These are phyloP conservation scores for Suillus placidus DNA, from an alignment of 768 basidiomycete genomes.

Conservation along the genomic window DNA sequence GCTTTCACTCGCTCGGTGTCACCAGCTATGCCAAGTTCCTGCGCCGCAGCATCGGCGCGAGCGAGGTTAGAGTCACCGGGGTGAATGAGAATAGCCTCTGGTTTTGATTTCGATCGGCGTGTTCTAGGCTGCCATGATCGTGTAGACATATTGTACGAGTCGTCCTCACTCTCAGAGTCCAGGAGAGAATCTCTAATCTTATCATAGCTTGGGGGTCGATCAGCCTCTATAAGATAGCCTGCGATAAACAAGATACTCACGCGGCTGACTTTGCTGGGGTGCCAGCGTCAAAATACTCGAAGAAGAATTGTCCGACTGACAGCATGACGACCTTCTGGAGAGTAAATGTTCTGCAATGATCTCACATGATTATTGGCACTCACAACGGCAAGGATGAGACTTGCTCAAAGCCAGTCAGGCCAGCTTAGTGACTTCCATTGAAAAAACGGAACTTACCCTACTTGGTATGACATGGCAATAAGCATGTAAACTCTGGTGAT, in stretches of 20 bases:
- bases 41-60: conserved; percentile 64
- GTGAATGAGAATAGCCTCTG: conserved; percentile 63
- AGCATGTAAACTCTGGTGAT: conserved; percentile 67
- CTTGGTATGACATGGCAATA: conserved; percentile 68
- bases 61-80: conserved; percentile 64
- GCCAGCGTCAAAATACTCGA: conserved; percentile 38
- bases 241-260: not conserved
- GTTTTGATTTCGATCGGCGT: conserved; percentile 56
- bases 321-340: conserved; percentile 54
- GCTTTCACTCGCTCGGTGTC: conserved; percentile 51
- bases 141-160: not conserved
- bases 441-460: conserved; percentile 51
- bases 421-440: not conserved
- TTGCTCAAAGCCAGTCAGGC: not conserved
- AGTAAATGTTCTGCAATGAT: not conserved
- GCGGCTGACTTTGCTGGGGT: not conserved
- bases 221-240: not conserved
- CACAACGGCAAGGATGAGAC: conserved; percentile 6
- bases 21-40: conserved; percentile 53
- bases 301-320: conserved; percentile 58
- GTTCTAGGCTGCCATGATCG: conserved; percentile 22
- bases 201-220: conserved; percentile 17
- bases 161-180: conserved; percentile 9
- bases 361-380: not conserved
- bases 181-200: conserved; percentile 28